These are phyloP conservation scores for Solanum commersonii DNA, from an alignment of 257 asterid species.

Conservation along the genomic window DNA sequence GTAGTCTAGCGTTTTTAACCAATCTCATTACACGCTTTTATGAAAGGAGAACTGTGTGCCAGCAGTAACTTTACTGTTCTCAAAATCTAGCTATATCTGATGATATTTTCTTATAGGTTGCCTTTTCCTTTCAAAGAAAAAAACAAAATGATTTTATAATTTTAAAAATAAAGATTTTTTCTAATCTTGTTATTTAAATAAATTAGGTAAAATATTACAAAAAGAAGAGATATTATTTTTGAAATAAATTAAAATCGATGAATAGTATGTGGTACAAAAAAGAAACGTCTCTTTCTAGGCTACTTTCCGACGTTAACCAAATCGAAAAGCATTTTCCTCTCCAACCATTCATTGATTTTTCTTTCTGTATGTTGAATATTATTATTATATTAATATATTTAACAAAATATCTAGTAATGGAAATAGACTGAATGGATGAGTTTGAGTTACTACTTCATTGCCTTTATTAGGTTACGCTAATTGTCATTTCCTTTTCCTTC, in stretches of 20 bases:
- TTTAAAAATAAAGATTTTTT: too few species aligned
- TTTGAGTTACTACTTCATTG: constrained; percentile 9
- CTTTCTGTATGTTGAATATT: background rate
- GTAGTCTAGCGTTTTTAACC: background rate
- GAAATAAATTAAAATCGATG: background rate
- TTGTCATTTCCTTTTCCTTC: constrained; percentile 10
- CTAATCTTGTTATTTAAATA: too few species aligned
- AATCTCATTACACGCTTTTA: background rate
- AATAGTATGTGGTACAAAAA: background rate
- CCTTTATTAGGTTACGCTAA: constrained; percentile 15
- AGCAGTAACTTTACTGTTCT: background rate
- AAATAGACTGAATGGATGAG: constrained; percentile 12
- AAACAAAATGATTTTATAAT: background rate
- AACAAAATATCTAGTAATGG: constrained; percentile 7
- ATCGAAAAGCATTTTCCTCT: constrained; percentile 20
- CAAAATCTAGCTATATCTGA: background rate
- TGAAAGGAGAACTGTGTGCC: background rate
- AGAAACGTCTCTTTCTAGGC: constrained; percentile 23
- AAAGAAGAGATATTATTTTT: background rate
- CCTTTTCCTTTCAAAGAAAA: background rate
- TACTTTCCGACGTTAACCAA: constrained; percentile 34
- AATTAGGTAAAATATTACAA: background rate
- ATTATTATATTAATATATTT: background rate
- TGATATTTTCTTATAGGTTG: background rate
- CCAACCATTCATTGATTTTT: background rate